Percentiles rank a stretch among this genome's conserved stretches.
These are phyloP conservation scores for Candida hungchunana DNA, from an alignment of 805 yeast species.

Conservation along the genomic window DNA sequence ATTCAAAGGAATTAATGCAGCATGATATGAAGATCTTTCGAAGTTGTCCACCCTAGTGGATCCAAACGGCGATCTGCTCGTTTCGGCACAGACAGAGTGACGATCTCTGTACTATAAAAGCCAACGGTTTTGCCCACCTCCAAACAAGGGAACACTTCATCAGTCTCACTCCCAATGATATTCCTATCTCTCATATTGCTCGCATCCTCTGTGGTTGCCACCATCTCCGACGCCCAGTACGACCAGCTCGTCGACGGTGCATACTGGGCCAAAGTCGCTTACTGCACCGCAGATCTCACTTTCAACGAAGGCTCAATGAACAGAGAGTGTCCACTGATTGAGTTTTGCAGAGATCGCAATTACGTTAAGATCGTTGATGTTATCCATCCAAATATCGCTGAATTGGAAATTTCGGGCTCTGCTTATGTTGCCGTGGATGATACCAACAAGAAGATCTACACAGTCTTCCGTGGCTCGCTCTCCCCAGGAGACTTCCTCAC, in stretches of 20 bases:
- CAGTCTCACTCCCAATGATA: too few species aligned
- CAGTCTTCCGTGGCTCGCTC: constrained; percentile 63
- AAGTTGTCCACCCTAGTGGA: too few species aligned
- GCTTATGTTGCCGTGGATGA: constrained; percentile 54
- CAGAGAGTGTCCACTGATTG: constrained; percentile 15
- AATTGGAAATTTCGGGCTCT: constrained; percentile 45
- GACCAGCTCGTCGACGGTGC: constrained; percentile 13
- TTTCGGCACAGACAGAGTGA: too few species aligned
- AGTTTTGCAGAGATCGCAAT: constrained; percentile 13
- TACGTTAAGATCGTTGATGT: constrained; percentile 10
- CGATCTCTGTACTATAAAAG: too few species aligned
- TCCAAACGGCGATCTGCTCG: too few species aligned
- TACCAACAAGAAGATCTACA: constrained; percentile 36
- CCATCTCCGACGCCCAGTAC: constrained; percentile 11
- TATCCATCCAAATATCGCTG: constrained; percentile 12
- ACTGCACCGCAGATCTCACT: constrained; percentile 13
- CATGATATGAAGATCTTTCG: too few species aligned
- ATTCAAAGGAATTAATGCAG: too few species aligned
- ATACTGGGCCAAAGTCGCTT: constrained; percentile 17
- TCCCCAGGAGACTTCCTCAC: constrained; percentile 59
- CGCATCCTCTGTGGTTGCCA: constrained; percentile 1
- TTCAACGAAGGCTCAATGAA: constrained; percentile 11
- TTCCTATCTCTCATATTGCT: neutral
- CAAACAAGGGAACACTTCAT: too few species aligned
- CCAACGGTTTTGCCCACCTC: too few species aligned